phyloP scores from a whole-genome alignment of 106 monocot genomes.

The Apostasia shenzhenica region DNA sequence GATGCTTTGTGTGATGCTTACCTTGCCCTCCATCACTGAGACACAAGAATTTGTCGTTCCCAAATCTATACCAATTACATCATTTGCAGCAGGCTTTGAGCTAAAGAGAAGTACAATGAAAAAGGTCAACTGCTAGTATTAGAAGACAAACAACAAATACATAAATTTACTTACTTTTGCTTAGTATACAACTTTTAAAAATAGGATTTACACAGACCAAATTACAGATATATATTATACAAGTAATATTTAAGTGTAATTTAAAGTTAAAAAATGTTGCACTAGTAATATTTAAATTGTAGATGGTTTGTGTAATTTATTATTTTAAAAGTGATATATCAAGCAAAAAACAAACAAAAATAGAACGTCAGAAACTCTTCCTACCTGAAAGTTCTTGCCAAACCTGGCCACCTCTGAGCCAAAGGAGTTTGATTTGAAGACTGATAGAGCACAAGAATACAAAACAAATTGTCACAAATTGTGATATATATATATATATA shows the following conservation, averaged over 20 bases:
- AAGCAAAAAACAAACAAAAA: background rate
- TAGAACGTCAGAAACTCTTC: background rate
- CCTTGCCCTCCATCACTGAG: conserved; percentile 87
- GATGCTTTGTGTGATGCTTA: background rate
- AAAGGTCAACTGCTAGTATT: background rate
- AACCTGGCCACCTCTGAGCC: conserved; percentile 5
- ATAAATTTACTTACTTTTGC: background rate
- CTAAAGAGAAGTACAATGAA: conserved; percentile 11
- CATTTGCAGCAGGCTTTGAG: conserved; percentile 47
- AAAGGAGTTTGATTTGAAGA: conserved; percentile 1
- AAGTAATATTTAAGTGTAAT: no score
- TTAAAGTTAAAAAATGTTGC: no score
- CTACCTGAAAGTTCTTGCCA: conserved; percentile 10
- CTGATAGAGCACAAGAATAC: background rate
- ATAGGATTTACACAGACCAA: no score
- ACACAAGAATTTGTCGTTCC: conserved; percentile 90
- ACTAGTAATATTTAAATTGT: no score
- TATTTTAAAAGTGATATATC: no score
- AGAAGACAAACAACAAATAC: background rate
- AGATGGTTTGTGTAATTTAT: no score
- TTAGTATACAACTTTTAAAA: no score
- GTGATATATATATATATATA: no score
- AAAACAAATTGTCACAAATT: no score
- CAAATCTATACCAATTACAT: conserved; percentile 75
- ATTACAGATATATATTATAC: no score